Evolutionary conservation across 2,329 filamentous ascomycete species (phyloP).

Genomic region (Ambrosiella beaveri): DNA sequence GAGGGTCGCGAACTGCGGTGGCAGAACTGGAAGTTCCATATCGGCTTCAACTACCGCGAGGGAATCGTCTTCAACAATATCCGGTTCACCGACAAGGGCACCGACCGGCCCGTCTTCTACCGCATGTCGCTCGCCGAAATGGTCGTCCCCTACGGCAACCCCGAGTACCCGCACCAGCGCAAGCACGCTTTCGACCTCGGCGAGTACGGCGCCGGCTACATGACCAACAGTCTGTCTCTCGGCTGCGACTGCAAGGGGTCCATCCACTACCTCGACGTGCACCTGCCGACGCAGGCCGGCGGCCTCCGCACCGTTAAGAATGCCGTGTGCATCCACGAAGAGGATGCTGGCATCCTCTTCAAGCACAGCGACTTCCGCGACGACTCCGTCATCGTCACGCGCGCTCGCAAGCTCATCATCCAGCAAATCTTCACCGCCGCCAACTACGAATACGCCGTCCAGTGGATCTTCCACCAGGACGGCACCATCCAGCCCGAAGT

Average conservation of each 20-base stretch:
- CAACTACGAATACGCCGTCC: constrained; percentile 72
- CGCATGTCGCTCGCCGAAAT: constrained; percentile 80
- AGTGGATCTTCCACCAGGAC: constrained; percentile 87
- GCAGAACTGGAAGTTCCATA: constrained; percentile 88
- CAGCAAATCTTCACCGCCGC: constrained; percentile 89
- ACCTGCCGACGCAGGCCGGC: constrained; percentile 64
- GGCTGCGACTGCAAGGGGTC: constrained; percentile 78
- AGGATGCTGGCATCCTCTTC: constrained; percentile 81
- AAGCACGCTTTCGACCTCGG: constrained; percentile 72
- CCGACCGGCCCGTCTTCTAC: constrained; percentile 66
- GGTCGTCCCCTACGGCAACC: constrained; percentile 80
- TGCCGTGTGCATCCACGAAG: constrained; percentile 88
- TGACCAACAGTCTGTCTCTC: constrained; percentile 61
- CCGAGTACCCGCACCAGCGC: constrained; percentile 61
- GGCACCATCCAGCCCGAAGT: constrained; percentile 85
- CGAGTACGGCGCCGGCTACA: constrained; percentile 67
- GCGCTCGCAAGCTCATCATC: constrained; percentile 69
- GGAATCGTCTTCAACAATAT: constrained; percentile 84
- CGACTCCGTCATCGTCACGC: constrained; percentile 69
- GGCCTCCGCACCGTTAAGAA: constrained; percentile 74
- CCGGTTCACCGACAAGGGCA: constrained; percentile 71
- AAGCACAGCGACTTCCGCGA: constrained; percentile 92
- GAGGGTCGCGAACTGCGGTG: constrained; percentile 59
- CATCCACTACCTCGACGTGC: constrained; percentile 81
- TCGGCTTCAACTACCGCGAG: constrained; percentile 90